Conservation (phyloP, 164 flowering plant genomes). For the Chimonanthus praecox region DNA sequence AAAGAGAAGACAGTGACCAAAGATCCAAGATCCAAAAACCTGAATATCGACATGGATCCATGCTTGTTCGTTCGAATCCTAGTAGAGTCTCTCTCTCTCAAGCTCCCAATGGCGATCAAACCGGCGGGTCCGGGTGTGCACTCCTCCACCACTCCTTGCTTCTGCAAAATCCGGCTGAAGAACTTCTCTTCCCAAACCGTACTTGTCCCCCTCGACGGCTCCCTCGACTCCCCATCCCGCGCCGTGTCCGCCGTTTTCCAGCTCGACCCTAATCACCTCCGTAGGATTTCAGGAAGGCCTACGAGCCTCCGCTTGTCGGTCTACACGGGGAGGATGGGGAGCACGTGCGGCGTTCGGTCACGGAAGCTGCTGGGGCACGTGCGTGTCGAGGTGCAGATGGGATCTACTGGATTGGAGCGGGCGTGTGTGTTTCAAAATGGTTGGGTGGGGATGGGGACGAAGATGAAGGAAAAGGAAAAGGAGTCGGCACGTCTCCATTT, state of each 20-base stretch:
- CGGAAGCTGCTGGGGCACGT: constrained; percentile 62
- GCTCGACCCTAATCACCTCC: constrained; percentile 53
- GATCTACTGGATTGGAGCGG: constrained; percentile 22
- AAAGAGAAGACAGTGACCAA: no score
- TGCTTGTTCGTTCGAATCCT: constrained; percentile 74
- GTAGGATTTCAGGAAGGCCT: constrained; percentile 43
- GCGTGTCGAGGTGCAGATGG: constrained; percentile 31
- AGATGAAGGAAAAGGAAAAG: constrained; percentile 10
- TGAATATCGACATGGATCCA: constrained; percentile 61
- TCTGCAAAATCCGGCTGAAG: constrained; percentile 56
- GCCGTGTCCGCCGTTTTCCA: constrained; percentile 45
- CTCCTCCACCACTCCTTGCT: constrained; percentile 66
- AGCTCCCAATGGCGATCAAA: constrained; percentile 48
- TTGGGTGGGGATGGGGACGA: constrained; percentile 48
- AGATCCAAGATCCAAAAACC: neutral
- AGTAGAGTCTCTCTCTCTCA: constrained; percentile 69
- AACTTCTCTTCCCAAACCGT: constrained; percentile 64
- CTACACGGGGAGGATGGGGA: constrained; percentile 58
- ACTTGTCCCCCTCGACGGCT: constrained; percentile 47
- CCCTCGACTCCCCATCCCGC: constrained; percentile 31
- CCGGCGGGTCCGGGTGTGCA: constrained; percentile 48
- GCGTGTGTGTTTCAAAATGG: constrained; percentile 56
- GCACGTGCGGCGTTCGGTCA: constrained; percentile 48
- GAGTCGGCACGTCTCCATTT: constrained; percentile 52
- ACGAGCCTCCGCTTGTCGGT: constrained; percentile 45